Conservation (phyloP, 805 yeast genomes). For the Starmerella vaccinii region DNA sequence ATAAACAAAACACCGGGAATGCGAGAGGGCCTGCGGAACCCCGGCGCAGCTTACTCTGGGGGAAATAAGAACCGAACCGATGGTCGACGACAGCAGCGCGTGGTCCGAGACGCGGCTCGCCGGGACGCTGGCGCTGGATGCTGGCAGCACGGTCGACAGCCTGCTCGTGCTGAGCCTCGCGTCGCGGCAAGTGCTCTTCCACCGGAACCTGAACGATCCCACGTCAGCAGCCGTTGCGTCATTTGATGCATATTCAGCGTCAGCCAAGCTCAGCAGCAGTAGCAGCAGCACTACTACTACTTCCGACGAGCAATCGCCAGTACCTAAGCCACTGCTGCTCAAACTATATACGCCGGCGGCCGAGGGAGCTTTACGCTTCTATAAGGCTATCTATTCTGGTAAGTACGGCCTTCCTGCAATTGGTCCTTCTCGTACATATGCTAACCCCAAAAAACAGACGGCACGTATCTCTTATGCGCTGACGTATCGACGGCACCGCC, state of each 20-base stretch:
- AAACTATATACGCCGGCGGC: constrained; percentile 3
- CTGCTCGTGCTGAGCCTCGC: constrained; percentile 12
- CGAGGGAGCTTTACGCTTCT: not conserved
- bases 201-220: constrained; percentile 25
- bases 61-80: too few species aligned
- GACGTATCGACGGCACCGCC: not conserved
- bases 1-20: constrained; percentile 1
- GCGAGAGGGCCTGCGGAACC: not conserved
- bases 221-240: constrained; percentile 9
- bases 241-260: constrained; percentile 5
- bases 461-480: constrained; percentile 13
- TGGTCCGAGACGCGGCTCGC: constrained; percentile 13
- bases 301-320: not conserved
- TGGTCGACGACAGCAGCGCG: not conserved
- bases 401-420: constrained; percentile 10
- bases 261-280: constrained; percentile 2
- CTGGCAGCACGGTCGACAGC: constrained; percentile 3
- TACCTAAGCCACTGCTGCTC: constrained; percentile 4
- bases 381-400: constrained; percentile 20
- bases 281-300: too few species aligned
- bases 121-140: constrained; percentile 17
- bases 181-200: constrained; percentile 10
- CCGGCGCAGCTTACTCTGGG: not conserved
- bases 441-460: constrained; percentile 13
- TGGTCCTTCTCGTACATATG: not conserved